Conservation (phyloP, 2,329 filamentous ascomycete species). For the Leptodontidium sp. region DNA sequence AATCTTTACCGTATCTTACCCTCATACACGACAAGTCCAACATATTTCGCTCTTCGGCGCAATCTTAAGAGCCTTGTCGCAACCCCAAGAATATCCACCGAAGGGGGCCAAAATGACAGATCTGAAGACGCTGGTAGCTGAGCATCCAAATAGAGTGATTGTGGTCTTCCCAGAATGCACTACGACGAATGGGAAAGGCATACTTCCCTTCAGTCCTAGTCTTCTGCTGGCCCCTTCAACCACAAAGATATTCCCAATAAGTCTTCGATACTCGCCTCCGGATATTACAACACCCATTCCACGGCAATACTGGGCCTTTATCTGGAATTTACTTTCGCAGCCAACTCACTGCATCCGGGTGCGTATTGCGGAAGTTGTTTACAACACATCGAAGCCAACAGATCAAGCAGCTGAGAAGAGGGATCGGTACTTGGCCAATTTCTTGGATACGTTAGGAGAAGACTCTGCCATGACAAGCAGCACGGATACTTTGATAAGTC, state of each 20-base stretch:
- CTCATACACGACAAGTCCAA: slow-evolving; percentile 75
- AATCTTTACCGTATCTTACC: slow-evolving; percentile 88
- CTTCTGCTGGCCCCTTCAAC: slow-evolving; percentile 72
- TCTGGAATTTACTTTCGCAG: slow-evolving; percentile 86
- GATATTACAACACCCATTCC: slow-evolving; percentile 94
- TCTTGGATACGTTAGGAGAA: slow-evolving; percentile 41
- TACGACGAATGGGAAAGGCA: slow-evolving; percentile 91
- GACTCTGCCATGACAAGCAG: slow-evolving; percentile 45
- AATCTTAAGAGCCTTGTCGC: slow-evolving; percentile 74
- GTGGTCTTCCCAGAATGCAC: slow-evolving; percentile 94
- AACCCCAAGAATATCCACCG: slow-evolving; percentile 59
- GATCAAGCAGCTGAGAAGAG: slow-evolving; percentile 42
- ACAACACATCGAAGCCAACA: slow-evolving; percentile 55
- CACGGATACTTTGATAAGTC: slow-evolving; percentile 43
- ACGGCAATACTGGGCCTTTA: slow-evolving; percentile 72
- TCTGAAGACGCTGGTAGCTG: slow-evolving; percentile 67
- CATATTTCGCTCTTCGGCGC: slow-evolving; percentile 80
- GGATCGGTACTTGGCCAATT: slow-evolving; percentile 47
- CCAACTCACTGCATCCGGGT: slow-evolving; percentile 92
- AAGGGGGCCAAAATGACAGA: slow-evolving; percentile 62
- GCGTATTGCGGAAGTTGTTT: slow-evolving; percentile 81
- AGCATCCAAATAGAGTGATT: slow-evolving; percentile 78
- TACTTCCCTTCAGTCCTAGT: slow-evolving; percentile 82
- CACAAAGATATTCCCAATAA: slow-evolving; percentile 88
- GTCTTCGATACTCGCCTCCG: slow-evolving; percentile 84